A percentile compares a stretch with the other conserved stretches of the same genome.
phyloP scores from a whole-genome alignment of 805 yeast genomes.

The Saccharomycopsis fibuligera region DNA sequence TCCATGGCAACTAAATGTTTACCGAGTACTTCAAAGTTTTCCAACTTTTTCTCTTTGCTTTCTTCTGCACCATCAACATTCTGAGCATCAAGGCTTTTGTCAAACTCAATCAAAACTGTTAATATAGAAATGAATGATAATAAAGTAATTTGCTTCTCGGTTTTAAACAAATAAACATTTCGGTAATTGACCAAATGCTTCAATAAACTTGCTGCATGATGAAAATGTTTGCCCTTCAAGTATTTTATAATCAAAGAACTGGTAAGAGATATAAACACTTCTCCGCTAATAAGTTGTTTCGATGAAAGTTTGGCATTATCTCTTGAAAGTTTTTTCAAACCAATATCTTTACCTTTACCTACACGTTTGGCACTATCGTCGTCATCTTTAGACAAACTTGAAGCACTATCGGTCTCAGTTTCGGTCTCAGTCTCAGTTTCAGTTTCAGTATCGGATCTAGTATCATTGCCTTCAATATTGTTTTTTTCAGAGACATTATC shows the following conservation, averaged over 20 bases:
- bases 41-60: not conserved
- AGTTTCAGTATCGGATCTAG: not conserved
- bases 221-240: slow-evolving; percentile 4
- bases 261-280: slow-evolving; percentile 14
- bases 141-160: slow-evolving; percentile 10
- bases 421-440: not conserved
- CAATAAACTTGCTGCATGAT: slow-evolving; percentile 7
- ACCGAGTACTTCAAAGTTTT: too few species aligned
- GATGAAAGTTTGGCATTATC: not conserved
- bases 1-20: slow-evolving; percentile 20
- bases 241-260: slow-evolving; percentile 15
- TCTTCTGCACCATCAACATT: too few species aligned
- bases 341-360: not conserved
- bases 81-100: not conserved
- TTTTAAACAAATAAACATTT: slow-evolving; percentile 2
- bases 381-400: not conserved
- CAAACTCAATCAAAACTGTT: slow-evolving; percentile 12
- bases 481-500: too few species aligned
- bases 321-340: not conserved
- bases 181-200: slow-evolving; percentile 4
- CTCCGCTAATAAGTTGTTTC: slow-evolving; percentile 11
- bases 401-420: not conserved
- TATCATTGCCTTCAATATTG: not conserved
- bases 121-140: slow-evolving; percentile 16
- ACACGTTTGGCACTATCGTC: too few species aligned